Base-by-base conservation (phyloP, 2,329 filamentous ascomycete species). In the Parastagonospora nodorum region DNA sequence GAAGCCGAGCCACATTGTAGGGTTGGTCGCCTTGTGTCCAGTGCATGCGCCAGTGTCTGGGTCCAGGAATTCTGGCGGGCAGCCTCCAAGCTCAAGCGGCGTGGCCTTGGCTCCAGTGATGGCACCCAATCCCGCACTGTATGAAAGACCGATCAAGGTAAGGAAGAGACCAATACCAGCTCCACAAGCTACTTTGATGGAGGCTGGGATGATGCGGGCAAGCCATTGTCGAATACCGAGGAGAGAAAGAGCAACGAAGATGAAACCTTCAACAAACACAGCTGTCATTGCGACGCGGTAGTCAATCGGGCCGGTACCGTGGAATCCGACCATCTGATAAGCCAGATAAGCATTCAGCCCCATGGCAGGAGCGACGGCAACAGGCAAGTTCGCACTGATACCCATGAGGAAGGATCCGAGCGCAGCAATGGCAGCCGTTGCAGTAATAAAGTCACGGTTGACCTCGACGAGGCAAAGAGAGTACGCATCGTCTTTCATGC, bases 291-390 rank as follows among this genome's bases (percentile, higher is more conserved):
- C 91, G 28, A 92, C 80, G 41, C 82, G 74, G 71, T 90, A 96
- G 41, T 71, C 68, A 47, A 67, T 65, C 0, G 89, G 85, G 8
- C 90, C 90, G n/a, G 79, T 82, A 36, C 90, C 91, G 67, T 92
- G 87, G 62, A 79, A 84, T 1, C 91, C 91, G 50, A 95, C 90
- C 30, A 90, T 87, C 2, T 85, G 88, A 68, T 89, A 95, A 14
- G 90, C 83, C 66, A 95, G 94, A 71, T 95, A 95, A n/a, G 90
- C 90, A 66, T 96, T 96, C 45, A 95, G 72, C 16, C 91, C 88
- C 87, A 91, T 89, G 14, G 88, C 88, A 5, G 88, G 88, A 4
- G 87, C 88, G 41, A 90, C 74, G 5, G 84, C 86, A 57, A 90
- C 86, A 0, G 90, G 90, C 68, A 92, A 79, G 61, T 95, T 95